Conservation (phyloP, 106 monocot species). For the Dendrobium catenatum region DNA sequence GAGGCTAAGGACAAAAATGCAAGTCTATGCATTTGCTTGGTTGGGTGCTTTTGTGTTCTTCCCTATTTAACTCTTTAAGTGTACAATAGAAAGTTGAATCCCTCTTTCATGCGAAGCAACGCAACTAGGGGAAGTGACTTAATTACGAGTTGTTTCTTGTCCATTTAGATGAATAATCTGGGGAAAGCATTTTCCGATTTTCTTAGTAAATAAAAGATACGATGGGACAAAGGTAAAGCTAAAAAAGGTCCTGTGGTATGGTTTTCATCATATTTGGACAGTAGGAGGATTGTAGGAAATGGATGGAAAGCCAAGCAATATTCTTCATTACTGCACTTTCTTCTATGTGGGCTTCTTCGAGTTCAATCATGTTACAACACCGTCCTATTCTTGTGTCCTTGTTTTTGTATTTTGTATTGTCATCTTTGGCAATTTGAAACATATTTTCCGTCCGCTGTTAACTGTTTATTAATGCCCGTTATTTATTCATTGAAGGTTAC, state of each 20-base stretch:
- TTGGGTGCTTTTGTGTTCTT: neutral
- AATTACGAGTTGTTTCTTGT: neutral
- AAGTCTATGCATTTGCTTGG: neutral
- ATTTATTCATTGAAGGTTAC: conserved; percentile 36
- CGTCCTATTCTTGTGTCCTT: neutral
- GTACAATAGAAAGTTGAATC: neutral
- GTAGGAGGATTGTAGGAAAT: neutral
- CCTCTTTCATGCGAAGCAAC: neutral
- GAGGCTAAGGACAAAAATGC: neutral
- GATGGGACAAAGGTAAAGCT: neutral
- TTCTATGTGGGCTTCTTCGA: neutral
- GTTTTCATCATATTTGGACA: neutral
- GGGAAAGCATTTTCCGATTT: conserved; percentile 1
- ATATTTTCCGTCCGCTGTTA: conserved; percentile 4
- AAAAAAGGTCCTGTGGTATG: neutral
- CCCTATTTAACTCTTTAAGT: neutral
- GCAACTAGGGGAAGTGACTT: neutral
- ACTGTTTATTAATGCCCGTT: neutral
- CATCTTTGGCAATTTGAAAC: neutral
- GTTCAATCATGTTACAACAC: neutral
- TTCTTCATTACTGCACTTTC: neutral
- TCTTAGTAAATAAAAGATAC: neutral
- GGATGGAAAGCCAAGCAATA: neutral
- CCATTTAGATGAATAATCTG: neutral
- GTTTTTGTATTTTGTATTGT: neutral